Conservation (phyloP, 495 filamentous ascomycete genomes). For the Apiosordaria backusii region DNA sequence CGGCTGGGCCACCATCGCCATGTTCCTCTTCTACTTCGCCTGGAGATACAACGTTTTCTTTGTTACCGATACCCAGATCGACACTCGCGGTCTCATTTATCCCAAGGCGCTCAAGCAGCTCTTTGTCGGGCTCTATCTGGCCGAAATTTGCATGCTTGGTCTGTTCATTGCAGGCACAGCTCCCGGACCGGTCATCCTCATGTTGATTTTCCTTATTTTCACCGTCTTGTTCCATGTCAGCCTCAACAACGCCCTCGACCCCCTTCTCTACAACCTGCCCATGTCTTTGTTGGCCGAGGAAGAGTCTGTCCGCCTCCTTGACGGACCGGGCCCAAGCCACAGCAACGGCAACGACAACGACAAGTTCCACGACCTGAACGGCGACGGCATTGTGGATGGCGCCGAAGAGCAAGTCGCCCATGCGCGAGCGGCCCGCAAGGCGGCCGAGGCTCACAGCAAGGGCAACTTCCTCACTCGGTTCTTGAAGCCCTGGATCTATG, state of each 20-base stretch:
- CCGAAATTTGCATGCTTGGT: conserved; percentile 82
- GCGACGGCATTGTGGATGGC: conserved; percentile 26
- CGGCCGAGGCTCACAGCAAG: conserved; percentile 27
- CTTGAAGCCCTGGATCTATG: conserved; percentile 73
- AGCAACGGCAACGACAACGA: conserved; percentile 26
- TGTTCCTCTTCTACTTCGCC: conserved; percentile 86
- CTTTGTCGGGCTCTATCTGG: conserved; percentile 81
- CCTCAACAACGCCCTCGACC: conserved; percentile 73
- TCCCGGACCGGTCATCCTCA: conserved; percentile 74
- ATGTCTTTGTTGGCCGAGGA: conserved; percentile 58
- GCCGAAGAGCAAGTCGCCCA: conserved; percentile 26
- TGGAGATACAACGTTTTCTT: conserved; percentile 96
- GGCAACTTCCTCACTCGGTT: conserved; percentile 60
- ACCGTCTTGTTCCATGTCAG: conserved; percentile 78
- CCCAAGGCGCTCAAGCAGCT: conserved; percentile 88
- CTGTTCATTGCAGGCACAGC: conserved; percentile 73
- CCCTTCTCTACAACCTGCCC: conserved; percentile 78
- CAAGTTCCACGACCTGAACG: conserved; percentile 29
- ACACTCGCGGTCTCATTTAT: conserved; percentile 89
- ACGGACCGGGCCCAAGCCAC: conserved; percentile 30
- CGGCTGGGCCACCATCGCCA: conserved; percentile 78
- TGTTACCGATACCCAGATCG: conserved; percentile 76
- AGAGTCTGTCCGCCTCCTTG: conserved; percentile 47
- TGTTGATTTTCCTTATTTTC: conserved; percentile 78
- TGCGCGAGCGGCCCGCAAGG: conserved; percentile 15